Base-by-base conservation (phyloP, 1,284 basidiomycete species). In the Exobasidium rhododendri region DNA sequence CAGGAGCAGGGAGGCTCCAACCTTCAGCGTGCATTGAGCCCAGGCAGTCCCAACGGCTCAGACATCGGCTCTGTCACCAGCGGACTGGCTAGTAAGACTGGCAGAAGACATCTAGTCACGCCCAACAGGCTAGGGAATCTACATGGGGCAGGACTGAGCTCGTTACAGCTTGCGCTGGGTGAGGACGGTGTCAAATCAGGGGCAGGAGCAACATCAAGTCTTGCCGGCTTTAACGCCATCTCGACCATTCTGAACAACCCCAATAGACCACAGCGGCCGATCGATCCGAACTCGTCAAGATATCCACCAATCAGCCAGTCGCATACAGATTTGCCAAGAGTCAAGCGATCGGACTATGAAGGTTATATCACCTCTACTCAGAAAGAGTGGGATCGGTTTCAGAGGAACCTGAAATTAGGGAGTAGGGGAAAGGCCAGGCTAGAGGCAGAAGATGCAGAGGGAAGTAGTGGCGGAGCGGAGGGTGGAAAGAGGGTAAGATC, bases 311-410 rank as follows among this genome's bases (percentile, higher is more conserved):
- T 78, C 32, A 67, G 67, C 26, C 69, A 71, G 53, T 67, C 68
- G 24, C 65, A 66, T 14, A 65, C 75, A 17, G 67, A 68, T 20
- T 69, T 77, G 11, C 74, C 75, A 32, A 66, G 64, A 56, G 68
- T 68, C 31, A 68, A 73, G 35, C 65, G 62, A 52, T 51, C 61
- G 17, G 67, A 74, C 29, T 62, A 78, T 24, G 72, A 79, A 5
- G 35, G 59, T 6, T 80, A 80, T 59, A 63, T 80, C 10, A 46
- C 58, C 5, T 59, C 63, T 17, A 67, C 79, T 28, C 57, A 65
- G 4, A 66, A 67, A 6, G 72, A 74, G 55, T 81, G 64, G 60
- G 78, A 79, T 29, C 67, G 73, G 14, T 80, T 74, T 67, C 65
- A 72, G 59, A 68, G 67, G n/a, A 80, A 80, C 61, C 69, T 67